A percentile compares a stretch with the other conserved stretches of the same genome.
These are phyloP conservation scores for Elaeis guineensis DNA, from an alignment of 176 grass and related monocot genomes.

Conservation along the genomic window DNA sequence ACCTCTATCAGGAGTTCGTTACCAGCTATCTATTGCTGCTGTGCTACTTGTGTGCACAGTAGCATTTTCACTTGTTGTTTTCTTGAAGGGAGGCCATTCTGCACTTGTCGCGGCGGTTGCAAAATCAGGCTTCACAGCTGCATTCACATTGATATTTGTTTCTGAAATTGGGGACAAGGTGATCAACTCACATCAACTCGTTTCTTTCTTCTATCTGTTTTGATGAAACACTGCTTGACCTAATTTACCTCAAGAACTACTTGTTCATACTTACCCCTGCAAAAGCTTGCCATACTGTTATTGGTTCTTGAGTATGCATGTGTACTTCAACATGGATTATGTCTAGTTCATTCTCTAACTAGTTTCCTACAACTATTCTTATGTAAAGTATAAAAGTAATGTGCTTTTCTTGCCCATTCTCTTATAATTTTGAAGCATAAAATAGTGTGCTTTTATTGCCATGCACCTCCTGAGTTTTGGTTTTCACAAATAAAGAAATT, in stretches of 20 bases:
- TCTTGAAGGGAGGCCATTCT: conserved; percentile 65
- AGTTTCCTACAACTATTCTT: too few relatives aligned
- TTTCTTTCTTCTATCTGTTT: neutral
- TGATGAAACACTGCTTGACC: neutral
- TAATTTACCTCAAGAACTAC: too few relatives aligned
- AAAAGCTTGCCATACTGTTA: neutral
- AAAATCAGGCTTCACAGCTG: conserved; percentile 93
- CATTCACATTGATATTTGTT: conserved; percentile 87
- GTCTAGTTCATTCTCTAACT: too few relatives aligned
- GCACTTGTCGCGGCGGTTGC: conserved; percentile 50
- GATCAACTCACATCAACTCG: conserved; percentile 3
- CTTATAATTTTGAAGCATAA: too few relatives aligned
- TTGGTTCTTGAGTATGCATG: too few relatives aligned
- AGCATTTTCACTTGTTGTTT: conserved; percentile 50
- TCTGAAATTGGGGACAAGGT: conserved; percentile 99
- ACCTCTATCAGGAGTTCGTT: conserved; percentile 32
- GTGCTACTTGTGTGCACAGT: conserved; percentile 45
- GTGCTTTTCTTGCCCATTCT: too few relatives aligned
- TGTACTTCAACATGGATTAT: too few relatives aligned
- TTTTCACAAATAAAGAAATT: too few relatives aligned
- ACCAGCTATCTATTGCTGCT: conserved; percentile 44
- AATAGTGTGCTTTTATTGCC: too few relatives aligned
- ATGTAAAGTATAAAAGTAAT: too few relatives aligned
- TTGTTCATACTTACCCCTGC: neutral
- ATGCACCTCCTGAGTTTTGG: too few relatives aligned